These are phyloP conservation scores for Orbilia javanica DNA, from an alignment of 2,329 filamentous ascomycete genomes.

Conservation along the genomic window DNA sequence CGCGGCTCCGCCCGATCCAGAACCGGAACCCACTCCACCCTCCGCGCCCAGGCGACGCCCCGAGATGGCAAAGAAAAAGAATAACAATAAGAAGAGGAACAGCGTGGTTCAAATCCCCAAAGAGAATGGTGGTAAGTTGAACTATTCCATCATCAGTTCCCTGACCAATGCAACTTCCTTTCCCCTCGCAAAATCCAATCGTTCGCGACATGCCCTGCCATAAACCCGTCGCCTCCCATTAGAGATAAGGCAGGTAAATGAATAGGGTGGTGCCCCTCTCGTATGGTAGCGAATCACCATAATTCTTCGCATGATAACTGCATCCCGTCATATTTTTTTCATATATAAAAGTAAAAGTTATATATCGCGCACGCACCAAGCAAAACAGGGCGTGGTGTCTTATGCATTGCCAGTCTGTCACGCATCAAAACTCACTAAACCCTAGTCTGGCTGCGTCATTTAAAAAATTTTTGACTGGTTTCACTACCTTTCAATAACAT, in stretches of 20 bases:
- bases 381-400: conserved; percentile 17
- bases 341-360: conserved; percentile 3
- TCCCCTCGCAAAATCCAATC: conserved; percentile 18
- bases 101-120: conserved; percentile 43
- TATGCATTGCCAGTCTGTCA: conserved; percentile 59
- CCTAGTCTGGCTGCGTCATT: conserved; percentile 48
- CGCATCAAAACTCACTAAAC: conserved; percentile 33
- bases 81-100: conserved; percentile 51
- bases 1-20: conserved; percentile 24
- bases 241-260: conserved; percentile 3
- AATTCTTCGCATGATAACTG: conserved; percentile 39
- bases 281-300: conserved; percentile 25
- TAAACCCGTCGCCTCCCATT: conserved; percentile 9
- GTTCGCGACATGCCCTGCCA: conserved; percentile 25
- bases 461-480: conserved; percentile 12
- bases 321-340: conserved; percentile 19
- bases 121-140: conserved; percentile 52
- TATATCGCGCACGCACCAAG: conserved; percentile 30
- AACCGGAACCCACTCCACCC: conserved; percentile 14
- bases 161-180: conserved; percentile 18
- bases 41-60: conserved; percentile 8
- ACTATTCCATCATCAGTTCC: conserved; percentile 25
- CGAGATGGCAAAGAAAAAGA: conserved; percentile 49
- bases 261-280: conserved; percentile 4
- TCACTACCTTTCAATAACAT: background rate